A percentile compares a stretch with the other conserved stretches of the same genome.
phyloP scores from a whole-genome alignment of 352 stramenopile species.

The Globisporangium paddicum region DNA sequence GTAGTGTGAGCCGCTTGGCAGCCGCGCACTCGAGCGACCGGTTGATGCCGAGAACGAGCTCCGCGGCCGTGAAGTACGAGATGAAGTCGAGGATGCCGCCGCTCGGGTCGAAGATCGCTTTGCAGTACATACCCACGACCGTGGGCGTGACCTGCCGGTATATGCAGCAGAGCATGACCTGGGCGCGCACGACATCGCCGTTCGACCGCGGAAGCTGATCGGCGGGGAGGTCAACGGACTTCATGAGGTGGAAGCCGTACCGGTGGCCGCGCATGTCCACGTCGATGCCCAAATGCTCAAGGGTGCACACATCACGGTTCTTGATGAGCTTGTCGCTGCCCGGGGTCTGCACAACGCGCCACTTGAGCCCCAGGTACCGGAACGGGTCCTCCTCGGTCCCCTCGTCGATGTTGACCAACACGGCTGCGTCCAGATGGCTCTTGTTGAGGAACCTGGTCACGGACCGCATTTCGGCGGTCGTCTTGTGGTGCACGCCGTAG shows the following conservation, averaged over 20 bases:
- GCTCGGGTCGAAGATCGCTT: conserved; percentile 9
- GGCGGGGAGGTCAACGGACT: conserved; percentile 3
- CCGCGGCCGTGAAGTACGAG: conserved; percentile 8
- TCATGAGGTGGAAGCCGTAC: conserved; percentile 26
- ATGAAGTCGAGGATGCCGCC: conserved; percentile 11
- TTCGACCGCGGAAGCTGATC: not conserved
- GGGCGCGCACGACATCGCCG: conserved; percentile 3
- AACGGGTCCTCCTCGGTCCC: conserved; percentile 33
- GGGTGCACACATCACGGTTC: conserved; percentile 37
- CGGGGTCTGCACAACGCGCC: conserved; percentile 23
- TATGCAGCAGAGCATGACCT: conserved; percentile 13
- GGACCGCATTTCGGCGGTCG: conserved; percentile 39
- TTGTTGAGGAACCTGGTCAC: conserved; percentile 35
- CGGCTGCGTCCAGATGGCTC: conserved; percentile 27
- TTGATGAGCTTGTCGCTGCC: conserved; percentile 24
- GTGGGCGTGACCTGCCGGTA: conserved; percentile 10
- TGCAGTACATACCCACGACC: conserved; percentile 5
- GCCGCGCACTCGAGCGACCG: conserved; percentile 12
- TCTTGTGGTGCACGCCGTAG: conserved; percentile 48
- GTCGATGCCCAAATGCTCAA: conserved; percentile 41
- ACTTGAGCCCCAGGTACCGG: conserved; percentile 46
- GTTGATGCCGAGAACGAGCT: conserved; percentile 11
- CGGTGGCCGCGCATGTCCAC: conserved; percentile 24
- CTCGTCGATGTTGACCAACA: conserved; percentile 37
- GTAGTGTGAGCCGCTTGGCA: conserved; percentile 13